A percentile compares a stretch with the other conserved stretches of the same genome.
These are phyloP conservation scores for Dimocarpus longan DNA, from an alignment of 345 rosid genomes.

Conservation along the genomic window DNA sequence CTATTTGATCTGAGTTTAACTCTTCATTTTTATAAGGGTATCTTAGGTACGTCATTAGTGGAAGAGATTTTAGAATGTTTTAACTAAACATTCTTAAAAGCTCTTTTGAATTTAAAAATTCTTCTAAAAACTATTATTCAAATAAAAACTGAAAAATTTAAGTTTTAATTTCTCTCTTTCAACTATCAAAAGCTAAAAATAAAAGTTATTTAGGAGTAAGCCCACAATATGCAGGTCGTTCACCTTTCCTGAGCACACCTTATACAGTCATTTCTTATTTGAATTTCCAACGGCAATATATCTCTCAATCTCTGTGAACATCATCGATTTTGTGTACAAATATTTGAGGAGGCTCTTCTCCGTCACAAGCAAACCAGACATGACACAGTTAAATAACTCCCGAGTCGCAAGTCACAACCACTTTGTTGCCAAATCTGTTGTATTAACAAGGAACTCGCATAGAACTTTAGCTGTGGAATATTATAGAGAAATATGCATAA, in stretches of 20 bases:
- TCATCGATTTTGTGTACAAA: constrained; percentile 39
- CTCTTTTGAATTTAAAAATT: too few relatives aligned
- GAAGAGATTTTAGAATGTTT: too few relatives aligned
- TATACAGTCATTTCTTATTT: background rate
- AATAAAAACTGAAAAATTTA: too few relatives aligned
- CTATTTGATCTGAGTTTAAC: too few relatives aligned
- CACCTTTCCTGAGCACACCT: background rate
- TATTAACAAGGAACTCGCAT: background rate
- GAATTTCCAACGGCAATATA: constrained; percentile 16
- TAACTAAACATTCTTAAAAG: too few relatives aligned
- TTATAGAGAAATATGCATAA: background rate
- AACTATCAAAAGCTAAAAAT: too few relatives aligned
- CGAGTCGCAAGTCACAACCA: background rate
- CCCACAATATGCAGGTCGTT: background rate
- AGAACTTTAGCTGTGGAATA: background rate
- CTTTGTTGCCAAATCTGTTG: background rate
- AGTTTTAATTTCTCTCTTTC: too few relatives aligned
- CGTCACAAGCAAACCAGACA: constrained; percentile 31
- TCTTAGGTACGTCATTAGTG: too few relatives aligned
- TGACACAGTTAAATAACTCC: background rate
- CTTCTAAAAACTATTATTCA: too few relatives aligned
- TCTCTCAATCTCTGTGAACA: constrained; percentile 6
- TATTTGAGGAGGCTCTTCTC: constrained; percentile 64
- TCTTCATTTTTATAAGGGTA: too few relatives aligned
- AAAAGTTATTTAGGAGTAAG: too few relatives aligned